A percentile compares a stretch with the other conserved stretches of the same genome.
Conservation (phyloP, 73 alveolate species). For the Stentor roeselii region DNA sequence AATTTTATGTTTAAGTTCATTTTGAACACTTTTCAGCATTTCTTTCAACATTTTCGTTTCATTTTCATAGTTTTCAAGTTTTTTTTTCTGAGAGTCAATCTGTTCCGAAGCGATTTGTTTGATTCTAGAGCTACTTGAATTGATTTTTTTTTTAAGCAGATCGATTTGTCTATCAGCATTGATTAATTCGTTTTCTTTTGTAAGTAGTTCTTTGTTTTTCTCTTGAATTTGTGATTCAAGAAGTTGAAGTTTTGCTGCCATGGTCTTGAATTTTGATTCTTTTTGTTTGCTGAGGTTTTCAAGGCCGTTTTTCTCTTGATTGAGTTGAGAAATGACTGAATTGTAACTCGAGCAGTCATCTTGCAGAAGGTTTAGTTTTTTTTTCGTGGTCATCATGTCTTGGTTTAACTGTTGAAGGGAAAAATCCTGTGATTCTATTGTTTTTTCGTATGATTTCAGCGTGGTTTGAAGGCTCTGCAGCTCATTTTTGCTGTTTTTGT, state of each 20-base stretch:
- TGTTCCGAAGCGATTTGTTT: not conserved
- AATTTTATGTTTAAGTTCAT: not conserved
- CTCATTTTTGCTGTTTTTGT: too few species aligned
- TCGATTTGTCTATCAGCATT: slow-evolving; percentile 5
- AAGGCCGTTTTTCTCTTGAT: not conserved
- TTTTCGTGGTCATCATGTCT: too few species aligned
- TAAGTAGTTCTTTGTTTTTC: not conserved
- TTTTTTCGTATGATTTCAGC: too few species aligned
- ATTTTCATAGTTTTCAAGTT: not conserved
- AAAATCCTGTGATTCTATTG: too few species aligned
- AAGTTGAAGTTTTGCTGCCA: not conserved
- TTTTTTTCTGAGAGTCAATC: not conserved
- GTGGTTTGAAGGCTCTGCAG: too few species aligned
- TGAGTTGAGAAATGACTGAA: not conserved
- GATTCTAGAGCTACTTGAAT: not conserved
- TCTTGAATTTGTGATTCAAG: not conserved
- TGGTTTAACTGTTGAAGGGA: too few species aligned
- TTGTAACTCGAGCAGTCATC: not conserved
- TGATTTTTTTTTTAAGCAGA: not conserved
- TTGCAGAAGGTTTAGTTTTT: not conserved
- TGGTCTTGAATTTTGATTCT: not conserved
- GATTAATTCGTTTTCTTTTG: not conserved
- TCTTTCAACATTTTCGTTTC: not conserved
- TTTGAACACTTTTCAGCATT: not conserved
- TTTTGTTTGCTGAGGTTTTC: not conserved